Conservation (phyloP, 768 basidiomycete species). For the Lentinula raphanica region DNA sequence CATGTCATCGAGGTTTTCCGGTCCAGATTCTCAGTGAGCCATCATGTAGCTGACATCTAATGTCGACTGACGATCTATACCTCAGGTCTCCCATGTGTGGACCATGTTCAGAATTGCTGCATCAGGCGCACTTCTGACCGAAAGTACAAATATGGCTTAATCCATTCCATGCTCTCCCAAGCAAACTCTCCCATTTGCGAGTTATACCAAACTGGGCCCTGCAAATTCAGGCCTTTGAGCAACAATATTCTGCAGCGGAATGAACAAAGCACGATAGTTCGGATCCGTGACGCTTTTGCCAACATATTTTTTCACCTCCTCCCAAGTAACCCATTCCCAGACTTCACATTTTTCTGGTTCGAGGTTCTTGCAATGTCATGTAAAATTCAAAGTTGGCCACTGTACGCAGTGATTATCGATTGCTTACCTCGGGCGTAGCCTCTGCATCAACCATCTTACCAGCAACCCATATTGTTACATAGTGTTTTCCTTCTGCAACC, state of each 20-base stretch:
- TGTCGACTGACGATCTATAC: neutral
- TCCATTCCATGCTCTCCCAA: no score
- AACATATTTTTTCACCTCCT: neutral
- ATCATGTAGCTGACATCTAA: neutral
- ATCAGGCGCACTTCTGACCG: neutral
- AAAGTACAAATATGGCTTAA: no score
- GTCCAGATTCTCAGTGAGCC: conserved; percentile 37
- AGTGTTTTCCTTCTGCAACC: neutral
- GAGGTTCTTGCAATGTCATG: neutral
- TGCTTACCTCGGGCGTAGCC: neutral
- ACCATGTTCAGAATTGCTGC: neutral
- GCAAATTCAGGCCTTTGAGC: neutral
- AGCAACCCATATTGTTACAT: conserved; percentile 1
- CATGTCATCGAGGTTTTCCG: conserved; percentile 37
- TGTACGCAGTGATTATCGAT: neutral
- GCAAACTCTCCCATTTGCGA: no score
- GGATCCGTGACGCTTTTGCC: neutral
- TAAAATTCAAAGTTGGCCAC: neutral
- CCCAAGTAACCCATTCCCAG: conserved; percentile 6
- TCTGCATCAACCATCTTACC: neutral
- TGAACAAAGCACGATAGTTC: neutral
- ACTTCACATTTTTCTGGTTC: neutral
- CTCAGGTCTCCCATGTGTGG: neutral
- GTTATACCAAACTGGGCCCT: neutral
- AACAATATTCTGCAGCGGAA: neutral